These are phyloP conservation scores for Talaromyces sp. DNA, from an alignment of 2,329 filamentous ascomycete species.

Conservation along the genomic window DNA sequence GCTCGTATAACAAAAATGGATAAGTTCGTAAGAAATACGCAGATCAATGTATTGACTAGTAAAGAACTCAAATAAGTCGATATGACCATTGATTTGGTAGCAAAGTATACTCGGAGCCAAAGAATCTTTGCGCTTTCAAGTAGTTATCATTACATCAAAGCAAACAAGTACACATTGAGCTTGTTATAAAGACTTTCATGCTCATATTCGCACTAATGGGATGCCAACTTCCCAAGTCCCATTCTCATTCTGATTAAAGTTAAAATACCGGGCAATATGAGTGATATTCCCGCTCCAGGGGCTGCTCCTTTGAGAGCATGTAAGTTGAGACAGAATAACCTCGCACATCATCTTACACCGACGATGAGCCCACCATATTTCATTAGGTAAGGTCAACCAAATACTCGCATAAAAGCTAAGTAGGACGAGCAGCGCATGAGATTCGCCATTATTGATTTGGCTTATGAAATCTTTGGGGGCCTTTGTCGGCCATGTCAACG, in stretches of 20 bases:
- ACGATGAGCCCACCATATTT: conserved; percentile 3
- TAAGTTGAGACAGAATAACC: conserved; percentile 5
- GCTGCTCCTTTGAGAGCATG: not conserved
- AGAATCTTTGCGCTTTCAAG: not conserved
- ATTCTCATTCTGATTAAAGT: not conserved
- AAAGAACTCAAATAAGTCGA: not conserved
- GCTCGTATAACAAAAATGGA: not conserved
- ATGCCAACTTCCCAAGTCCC: conserved; percentile 8
- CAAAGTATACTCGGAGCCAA: not conserved
- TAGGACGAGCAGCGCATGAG: not conserved
- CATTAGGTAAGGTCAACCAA: not conserved
- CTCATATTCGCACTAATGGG: not conserved
- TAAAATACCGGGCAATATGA: conserved; percentile 1
- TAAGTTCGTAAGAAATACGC: not conserved
- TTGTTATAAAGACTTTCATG: not conserved
- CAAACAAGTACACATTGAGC: not conserved
- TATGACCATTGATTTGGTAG: not conserved
- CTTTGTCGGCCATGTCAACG: conserved; percentile 5
- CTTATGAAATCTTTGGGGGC: not conserved
- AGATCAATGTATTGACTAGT: not conserved
- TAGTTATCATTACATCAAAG: not conserved
- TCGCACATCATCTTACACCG: conserved; percentile 9
- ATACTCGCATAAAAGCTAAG: conserved; percentile 12
- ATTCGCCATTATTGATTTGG: not conserved
- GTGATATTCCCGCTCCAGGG: conserved; percentile 3